A percentile compares a stretch with the other conserved stretches of the same genome.
Evolutionary conservation across 1,284 basidiomycete species (phyloP).

Genomic region (Meripilus lineatus): DNA sequence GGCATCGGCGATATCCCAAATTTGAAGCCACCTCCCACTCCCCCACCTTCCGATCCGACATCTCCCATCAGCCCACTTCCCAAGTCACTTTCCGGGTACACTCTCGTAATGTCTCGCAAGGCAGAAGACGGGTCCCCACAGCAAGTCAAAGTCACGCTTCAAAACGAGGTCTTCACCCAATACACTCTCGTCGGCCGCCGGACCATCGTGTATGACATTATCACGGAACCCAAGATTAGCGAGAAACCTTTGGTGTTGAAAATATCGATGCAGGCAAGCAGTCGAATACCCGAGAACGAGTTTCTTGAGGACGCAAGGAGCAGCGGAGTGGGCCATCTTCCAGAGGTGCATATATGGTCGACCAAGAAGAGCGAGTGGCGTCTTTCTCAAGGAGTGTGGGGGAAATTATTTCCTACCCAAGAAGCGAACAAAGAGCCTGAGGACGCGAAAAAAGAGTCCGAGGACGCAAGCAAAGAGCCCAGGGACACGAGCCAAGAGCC

Average conservation of each 20-base stretch:
- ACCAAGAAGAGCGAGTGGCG: background rate
- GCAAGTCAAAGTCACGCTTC: background rate
- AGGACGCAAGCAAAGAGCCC: no score
- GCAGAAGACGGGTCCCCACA: background rate
- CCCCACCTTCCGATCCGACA: background rate
- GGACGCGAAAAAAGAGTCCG: no score
- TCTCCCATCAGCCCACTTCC: no score
- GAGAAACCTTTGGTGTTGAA: background rate
- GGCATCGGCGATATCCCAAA: background rate
- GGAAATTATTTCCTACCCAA: background rate
- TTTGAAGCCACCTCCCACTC: background rate
- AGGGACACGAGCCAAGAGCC: no score
- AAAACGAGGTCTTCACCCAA: conserved; percentile 1
- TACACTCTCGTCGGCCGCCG: conserved; percentile 4
- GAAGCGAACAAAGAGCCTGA: background rate
- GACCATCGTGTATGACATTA: conserved; percentile 3
- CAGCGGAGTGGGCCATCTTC: conserved; percentile 4
- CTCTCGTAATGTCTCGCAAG: background rate
- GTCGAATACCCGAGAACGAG: background rate
- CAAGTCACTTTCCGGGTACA: background rate
- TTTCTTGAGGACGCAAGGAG: background rate
- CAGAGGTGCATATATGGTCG: conserved; percentile 4
- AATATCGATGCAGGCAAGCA: background rate
- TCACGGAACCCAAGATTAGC: background rate
- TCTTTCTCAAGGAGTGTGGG: background rate